phyloP scores from a whole-genome alignment of 78 protist species.

The Cavenderia fasciculata region DNA sequence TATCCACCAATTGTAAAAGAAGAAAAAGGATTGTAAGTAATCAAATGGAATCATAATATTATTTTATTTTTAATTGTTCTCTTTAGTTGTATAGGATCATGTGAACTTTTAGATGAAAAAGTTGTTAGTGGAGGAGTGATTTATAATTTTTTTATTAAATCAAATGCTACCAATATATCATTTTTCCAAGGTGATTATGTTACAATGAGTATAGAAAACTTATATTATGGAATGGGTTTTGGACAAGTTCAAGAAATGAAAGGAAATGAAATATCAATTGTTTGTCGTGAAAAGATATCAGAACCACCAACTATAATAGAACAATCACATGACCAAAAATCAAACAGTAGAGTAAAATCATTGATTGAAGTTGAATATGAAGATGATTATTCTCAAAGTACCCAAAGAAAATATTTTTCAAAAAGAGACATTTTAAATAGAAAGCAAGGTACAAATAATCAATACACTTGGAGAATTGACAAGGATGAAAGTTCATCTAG shows the following conservation, averaged over 20 bases:
- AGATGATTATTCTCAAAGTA: not conserved
- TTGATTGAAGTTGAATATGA: conserved; percentile 32
- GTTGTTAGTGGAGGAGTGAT: not conserved
- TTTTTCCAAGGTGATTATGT: conserved; percentile 56
- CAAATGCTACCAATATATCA: not conserved
- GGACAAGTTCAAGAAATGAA: conserved; percentile 24
- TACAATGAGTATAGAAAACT: not conserved
- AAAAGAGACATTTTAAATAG: not conserved
- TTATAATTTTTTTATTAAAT: not conserved
- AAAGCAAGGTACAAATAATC: not conserved
- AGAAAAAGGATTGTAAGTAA: conserved; percentile 16
- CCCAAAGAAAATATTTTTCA: not conserved
- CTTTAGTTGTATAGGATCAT: conserved; percentile 29
- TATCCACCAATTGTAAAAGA: conserved; percentile 19
- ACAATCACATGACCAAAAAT: not conserved
- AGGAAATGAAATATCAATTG: not conserved
- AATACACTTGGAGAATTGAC: conserved; percentile 33
- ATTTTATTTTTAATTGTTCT: too few species aligned
- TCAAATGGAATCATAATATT: too few species aligned
- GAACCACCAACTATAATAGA: conserved; percentile 21
- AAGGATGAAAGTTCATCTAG: conserved; percentile 17
- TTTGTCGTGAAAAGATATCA: conserved; percentile 45
- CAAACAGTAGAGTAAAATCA: conserved; percentile 8
- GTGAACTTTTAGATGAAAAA: not conserved
- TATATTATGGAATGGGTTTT: conserved; percentile 19